Percentiles rank a stretch among this genome's conserved stretches.
Conservation (phyloP, 2,329 filamentous ascomycete species). For the Fusarium penzigii region DNA sequence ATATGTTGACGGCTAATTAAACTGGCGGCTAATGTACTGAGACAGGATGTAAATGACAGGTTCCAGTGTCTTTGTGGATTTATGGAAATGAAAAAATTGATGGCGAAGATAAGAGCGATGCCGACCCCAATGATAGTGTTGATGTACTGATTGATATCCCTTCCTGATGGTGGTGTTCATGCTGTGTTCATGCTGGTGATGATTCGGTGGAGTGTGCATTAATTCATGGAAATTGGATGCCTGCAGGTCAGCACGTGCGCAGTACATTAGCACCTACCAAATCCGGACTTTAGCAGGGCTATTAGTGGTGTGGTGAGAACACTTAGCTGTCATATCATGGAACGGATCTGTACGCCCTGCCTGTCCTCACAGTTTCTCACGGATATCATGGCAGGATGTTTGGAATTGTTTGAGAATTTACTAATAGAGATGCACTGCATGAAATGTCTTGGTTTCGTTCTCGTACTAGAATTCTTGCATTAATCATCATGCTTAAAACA, state of each 20-base stretch:
- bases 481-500: no score
- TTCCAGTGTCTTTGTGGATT: neutral
- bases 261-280: constrained; percentile 25
- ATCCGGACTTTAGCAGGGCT: constrained; percentile 11
- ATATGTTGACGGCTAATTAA: neutral
- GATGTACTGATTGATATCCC: neutral
- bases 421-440: no score
- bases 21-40: no score
- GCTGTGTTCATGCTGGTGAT: neutral
- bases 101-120: neutral
- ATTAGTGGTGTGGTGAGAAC: constrained; percentile 1
- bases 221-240: constrained; percentile 4
- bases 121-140: neutral
- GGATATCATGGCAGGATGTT: no score
- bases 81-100: neutral
- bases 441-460: no score
- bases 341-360: no score
- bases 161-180: neutral
- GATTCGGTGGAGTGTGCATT: neutral
- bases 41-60: neutral
- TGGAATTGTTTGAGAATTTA: no score
- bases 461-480: no score
- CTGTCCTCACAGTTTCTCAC: no score
- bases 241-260: constrained; percentile 19
- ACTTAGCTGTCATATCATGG: neutral